Percentiles rank a stretch among this genome's conserved stretches.
phyloP scores from a whole-genome alignment of 495 filamentous ascomycete genomes.

The Lophium mytilinum region DNA sequence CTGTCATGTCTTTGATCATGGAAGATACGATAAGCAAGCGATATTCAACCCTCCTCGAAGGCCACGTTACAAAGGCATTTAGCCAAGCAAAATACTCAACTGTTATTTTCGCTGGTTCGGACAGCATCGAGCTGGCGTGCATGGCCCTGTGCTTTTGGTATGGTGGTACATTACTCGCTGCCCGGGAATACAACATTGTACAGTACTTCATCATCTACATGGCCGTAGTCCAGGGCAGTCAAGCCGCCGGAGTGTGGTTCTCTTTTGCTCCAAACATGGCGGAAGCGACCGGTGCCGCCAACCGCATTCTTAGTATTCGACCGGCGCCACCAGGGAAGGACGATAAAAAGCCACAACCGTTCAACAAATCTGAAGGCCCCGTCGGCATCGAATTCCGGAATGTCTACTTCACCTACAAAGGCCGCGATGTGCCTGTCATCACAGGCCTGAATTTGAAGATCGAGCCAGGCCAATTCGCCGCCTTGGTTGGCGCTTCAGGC shows the following conservation, averaged over 20 bases:
- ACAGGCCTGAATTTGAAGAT: constrained; percentile 63
- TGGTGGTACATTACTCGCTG: constrained; percentile 26
- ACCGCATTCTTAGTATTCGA: constrained; percentile 23
- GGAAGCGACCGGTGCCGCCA: constrained; percentile 21
- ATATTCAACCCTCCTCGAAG: constrained; percentile 19
- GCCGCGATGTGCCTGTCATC: constrained; percentile 46
- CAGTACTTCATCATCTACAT: constrained; percentile 29
- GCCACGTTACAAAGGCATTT: constrained; percentile 20
- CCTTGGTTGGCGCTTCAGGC: constrained; percentile 68
- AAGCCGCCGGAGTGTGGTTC: constrained; percentile 27
- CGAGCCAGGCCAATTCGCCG: constrained; percentile 69
- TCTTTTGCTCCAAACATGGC: constrained; percentile 25
- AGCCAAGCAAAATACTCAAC: constrained; percentile 19
- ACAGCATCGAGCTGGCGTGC: constrained; percentile 26
- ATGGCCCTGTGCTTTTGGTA: constrained; percentile 28
- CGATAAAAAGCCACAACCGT: not conserved
- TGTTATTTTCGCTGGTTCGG: constrained; percentile 22
- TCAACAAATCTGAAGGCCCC: not conserved
- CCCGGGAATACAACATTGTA: constrained; percentile 17
- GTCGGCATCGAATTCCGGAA: constrained; percentile 59
- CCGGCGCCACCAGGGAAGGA: not conserved
- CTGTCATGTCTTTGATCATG: constrained; percentile 25
- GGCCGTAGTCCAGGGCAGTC: constrained; percentile 24
- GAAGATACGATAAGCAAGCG: constrained; percentile 24
- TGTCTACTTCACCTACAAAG: constrained; percentile 53